Percentiles rank a stretch among this genome's conserved stretches.
phyloP scores from a whole-genome alignment of 1,139 yeast genomes.

The Arxiozyma telluris region DNA sequence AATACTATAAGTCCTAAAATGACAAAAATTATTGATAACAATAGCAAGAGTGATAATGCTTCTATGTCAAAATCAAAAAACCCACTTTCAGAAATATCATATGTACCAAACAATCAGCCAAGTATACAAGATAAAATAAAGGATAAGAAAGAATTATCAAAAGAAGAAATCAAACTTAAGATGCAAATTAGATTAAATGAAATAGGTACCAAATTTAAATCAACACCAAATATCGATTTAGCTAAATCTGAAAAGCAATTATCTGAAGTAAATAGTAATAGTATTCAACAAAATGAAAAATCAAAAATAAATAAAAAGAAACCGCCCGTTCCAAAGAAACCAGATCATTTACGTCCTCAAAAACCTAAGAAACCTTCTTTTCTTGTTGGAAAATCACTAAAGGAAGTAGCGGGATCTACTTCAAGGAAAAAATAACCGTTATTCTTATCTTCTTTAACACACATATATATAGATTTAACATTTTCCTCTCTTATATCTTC shows the following conservation, averaged over 20 bases:
- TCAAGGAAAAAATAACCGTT: background rate
- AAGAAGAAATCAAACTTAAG: conserved; percentile 5
- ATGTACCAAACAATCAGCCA: background rate
- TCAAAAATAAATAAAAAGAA: background rate
- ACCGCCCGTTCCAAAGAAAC: conserved; percentile 20
- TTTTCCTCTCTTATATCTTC: background rate
- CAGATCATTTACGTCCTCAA: conserved; percentile 20
- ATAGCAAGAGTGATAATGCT: conserved; percentile 4
- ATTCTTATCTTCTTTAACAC: background rate
- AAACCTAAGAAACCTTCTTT: conserved; percentile 25
- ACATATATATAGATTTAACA: background rate
- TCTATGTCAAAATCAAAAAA: conserved; percentile 2
- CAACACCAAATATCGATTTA: background rate
- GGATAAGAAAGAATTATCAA: conserved; percentile 3
- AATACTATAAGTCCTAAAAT: background rate
- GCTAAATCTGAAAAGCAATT: background rate
- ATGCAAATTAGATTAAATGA: conserved; percentile 5
- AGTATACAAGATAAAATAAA: background rate
- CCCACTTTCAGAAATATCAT: background rate
- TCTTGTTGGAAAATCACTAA: conserved; percentile 13
- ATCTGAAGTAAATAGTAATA: background rate
- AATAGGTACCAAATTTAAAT: conserved; percentile 1
- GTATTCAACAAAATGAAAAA: background rate
- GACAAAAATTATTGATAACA: conserved; percentile 5
- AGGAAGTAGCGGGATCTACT: conserved; percentile 5